Evolutionary conservation across 352 stramenopile species (phyloP).

Genomic region (Hyphochytrium catenoides): DNA sequence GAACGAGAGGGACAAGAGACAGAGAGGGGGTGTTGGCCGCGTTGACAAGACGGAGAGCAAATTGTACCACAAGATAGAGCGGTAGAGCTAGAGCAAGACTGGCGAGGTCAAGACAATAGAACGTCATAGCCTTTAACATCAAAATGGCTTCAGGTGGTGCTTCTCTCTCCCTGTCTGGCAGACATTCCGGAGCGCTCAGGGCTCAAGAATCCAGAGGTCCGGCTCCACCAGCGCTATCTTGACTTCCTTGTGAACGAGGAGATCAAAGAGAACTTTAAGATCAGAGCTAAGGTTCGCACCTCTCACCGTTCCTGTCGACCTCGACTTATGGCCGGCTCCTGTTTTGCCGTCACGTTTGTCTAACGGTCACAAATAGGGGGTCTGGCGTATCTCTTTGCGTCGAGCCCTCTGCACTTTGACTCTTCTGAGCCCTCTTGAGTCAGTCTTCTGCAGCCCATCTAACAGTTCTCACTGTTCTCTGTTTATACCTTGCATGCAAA

Average conservation of each 20-base stretch:
- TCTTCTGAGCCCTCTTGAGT: neutral
- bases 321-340: conserved; percentile 59
- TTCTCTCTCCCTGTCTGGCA: conserved; percentile 85
- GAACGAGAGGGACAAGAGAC: too few relatives aligned
- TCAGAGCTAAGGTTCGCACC: conserved; percentile 66
- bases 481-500: neutral
- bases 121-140: too few relatives aligned
- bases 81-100: too few relatives aligned
- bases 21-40: too few relatives aligned
- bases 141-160: conserved; percentile 45
- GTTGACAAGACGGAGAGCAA: too few relatives aligned
- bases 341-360: conserved; percentile 35
- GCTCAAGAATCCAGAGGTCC: conserved; percentile 80
- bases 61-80: too few relatives aligned
- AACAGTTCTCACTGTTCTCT: neutral
- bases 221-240: conserved; percentile 94
- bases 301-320: conserved; percentile 37
- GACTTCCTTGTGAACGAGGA: conserved; percentile 90
- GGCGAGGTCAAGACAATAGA: too few relatives aligned
- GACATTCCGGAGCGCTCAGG: conserved; percentile 67
- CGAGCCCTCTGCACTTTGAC: neutral
- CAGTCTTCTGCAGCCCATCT: neutral
- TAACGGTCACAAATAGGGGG: conserved; percentile 1
- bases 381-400: neutral
- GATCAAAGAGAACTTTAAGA: conserved; percentile 76